Evolutionary conservation across 78 protist genomes (phyloP).

Genomic region (Cavenderia fasciculata): DNA sequence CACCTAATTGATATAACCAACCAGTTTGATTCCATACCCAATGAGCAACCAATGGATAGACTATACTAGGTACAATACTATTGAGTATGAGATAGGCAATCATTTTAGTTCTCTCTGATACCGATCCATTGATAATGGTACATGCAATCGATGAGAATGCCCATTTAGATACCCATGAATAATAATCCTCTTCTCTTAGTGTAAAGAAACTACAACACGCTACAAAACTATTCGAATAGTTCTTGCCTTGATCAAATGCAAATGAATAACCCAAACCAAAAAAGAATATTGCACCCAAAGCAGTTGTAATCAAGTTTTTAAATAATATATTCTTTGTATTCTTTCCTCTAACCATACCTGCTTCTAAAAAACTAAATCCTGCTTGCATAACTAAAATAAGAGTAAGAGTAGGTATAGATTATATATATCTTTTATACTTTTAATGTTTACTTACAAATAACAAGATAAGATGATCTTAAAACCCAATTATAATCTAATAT

Average conservation of each 20-base stretch:
- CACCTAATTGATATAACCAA: constrained; percentile 42
- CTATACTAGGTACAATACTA: constrained; percentile 13
- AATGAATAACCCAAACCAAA: constrained; percentile 16
- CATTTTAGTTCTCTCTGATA: constrained; percentile 14
- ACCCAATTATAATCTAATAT: constrained; percentile 57
- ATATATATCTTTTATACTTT: too few species aligned
- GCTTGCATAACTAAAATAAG: constrained; percentile 85
- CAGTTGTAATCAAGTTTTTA: constrained; percentile 9
- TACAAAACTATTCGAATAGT: background rate
- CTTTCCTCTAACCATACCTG: constrained; percentile 81
- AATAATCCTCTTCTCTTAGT: background rate
- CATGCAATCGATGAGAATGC: constrained; percentile 20
- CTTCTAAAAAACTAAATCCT: constrained; percentile 91
- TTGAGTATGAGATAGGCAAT: constrained; percentile 6
- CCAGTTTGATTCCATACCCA: constrained; percentile 72
- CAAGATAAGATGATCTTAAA: constrained; percentile 20
- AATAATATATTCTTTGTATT: constrained; percentile 74
- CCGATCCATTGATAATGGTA: constrained; percentile 21
- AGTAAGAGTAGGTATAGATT: too few species aligned
- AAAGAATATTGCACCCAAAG: constrained; percentile 16
- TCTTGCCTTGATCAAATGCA: background rate
- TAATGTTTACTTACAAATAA: constrained; percentile 1
- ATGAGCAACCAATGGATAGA: constrained; percentile 56
- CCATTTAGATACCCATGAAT: constrained; percentile 8
- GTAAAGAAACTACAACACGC: constrained; percentile 23